Evolutionary conservation across 805 yeast genomes (phyloP).

Genomic region (Ogataea nakhonphanomensis): DNA sequence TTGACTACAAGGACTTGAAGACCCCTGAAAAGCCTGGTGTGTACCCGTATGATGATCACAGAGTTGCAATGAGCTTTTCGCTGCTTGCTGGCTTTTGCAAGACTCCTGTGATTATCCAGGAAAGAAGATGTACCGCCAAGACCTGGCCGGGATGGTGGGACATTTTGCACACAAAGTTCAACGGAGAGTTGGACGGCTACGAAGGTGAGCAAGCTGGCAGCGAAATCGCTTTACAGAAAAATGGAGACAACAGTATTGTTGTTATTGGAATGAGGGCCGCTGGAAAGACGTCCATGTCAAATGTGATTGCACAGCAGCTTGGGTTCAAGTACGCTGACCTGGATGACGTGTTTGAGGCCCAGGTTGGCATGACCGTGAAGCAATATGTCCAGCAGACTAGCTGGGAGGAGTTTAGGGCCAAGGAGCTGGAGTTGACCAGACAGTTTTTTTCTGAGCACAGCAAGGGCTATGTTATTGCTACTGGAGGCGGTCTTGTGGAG

Average conservation of each 20-base stretch:
- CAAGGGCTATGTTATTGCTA: constrained; percentile 68
- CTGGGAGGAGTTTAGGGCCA: constrained; percentile 82
- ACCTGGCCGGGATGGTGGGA: constrained; percentile 99
- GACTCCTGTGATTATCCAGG: constrained; percentile 68
- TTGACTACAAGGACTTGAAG: constrained; percentile 46
- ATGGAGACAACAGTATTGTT: constrained; percentile 57
- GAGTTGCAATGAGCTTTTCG: constrained; percentile 97
- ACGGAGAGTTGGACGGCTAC: constrained; percentile 65
- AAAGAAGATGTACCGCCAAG: constrained; percentile 90
- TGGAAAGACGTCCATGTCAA: constrained; percentile 85
- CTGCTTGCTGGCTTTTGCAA: constrained; percentile 68
- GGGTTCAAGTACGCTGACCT: constrained; percentile 73
- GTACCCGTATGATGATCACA: constrained; percentile 87
- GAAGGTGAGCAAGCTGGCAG: constrained; percentile 37
- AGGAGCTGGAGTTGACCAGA: constrained; percentile 57
- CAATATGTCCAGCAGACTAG: constrained; percentile 61
- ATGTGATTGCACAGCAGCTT: constrained; percentile 68
- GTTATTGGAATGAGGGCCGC: constrained; percentile 98
- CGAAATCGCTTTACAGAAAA: constrained; percentile 24
- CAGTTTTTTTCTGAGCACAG: constrained; percentile 41
- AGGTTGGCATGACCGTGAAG: constrained; percentile 49
- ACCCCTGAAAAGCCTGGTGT: constrained; percentile 62
- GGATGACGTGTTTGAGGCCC: constrained; percentile 66
- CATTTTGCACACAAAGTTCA: constrained; percentile 65
- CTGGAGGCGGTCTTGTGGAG: constrained; percentile 97